Base-by-base conservation (phyloP, 352 stramenopile genomes). In the Pythium aphanidermatum region DNA sequence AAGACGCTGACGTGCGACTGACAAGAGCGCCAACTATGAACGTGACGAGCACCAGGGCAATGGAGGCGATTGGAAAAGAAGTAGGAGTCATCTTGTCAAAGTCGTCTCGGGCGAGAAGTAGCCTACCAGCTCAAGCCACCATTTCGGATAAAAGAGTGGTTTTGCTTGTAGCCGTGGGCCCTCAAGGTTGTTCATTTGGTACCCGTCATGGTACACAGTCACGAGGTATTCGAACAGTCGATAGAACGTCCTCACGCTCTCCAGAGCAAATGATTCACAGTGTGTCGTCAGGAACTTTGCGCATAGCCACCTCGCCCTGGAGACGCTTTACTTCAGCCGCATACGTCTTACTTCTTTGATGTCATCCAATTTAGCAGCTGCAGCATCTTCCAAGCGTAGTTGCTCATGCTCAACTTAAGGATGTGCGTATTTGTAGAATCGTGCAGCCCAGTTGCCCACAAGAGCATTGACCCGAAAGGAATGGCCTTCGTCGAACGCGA, bases 361-460 rank as follows among this genome's bases (percentile, higher is more conserved):
- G 28, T 47, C 68, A 10, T 36, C 14, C 21, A 72, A n/a, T n/a
- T n/a, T n/a, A n/a, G n/a, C n/a, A n/a, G n/a, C n/a, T n/a, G n/a
- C n/a, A n/a, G n/a, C n/a, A n/a, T n/a, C n/a, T n/a, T n/a, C n/a
- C n/a, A n/a, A n/a, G n/a, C n/a, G n/a, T n/a, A n/a, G n/a, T n/a
- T n/a, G n/a, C n/a, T 52, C 21, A 55, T 61, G 5, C 38, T 52
- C 0, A 92, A 63, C 16, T 76, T 62, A n/a, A 14, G 75, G 72
- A 36, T 70, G 64, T 4, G 72, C 62, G 47, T 68, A 62, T 42
- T 59, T 64, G 57, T 93, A 90, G 34, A 83, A 83, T 20, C 72
- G 72, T 14, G 67, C 47, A 3, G 65, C 78, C 70, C 77, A 91
- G 58, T 92, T 91, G 13, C 78, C 81, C 30, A 92, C 74, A 17